Conservation (phyloP, 2,329 filamentous ascomycete genomes). For the Penicillium sp. region DNA sequence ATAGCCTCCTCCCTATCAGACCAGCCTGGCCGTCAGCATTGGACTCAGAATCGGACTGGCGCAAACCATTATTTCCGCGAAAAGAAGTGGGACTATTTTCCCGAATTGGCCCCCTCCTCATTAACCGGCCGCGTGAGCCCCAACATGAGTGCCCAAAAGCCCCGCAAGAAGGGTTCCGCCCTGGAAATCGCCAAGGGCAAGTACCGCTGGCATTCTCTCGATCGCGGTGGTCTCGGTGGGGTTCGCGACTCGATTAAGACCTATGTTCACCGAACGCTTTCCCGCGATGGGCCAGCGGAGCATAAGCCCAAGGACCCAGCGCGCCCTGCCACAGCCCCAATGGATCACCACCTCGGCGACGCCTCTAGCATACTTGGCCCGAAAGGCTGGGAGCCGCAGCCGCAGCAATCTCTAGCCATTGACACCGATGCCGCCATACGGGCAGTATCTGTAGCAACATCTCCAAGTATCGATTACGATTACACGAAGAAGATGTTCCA, state of each 20-base stretch:
- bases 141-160: constrained; percentile 7
- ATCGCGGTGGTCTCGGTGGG: constrained; percentile 23
- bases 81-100: constrained; percentile 46
- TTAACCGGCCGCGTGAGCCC: constrained; percentile 14
- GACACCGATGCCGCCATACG: not conserved
- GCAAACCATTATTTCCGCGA: constrained; percentile 42
- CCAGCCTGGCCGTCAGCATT: constrained; percentile 26
- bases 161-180: constrained; percentile 26
- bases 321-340: constrained; percentile 19
- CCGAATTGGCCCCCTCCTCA: constrained; percentile 37
- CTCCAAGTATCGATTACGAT: constrained; percentile 1
- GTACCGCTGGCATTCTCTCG: constrained; percentile 25
- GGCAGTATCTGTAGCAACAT: not conserved
- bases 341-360: not conserved
- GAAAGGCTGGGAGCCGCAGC: not conserved
- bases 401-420: not conserved
- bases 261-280: constrained; percentile 35
- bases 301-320: constrained; percentile 13
- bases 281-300: constrained; percentile 22
- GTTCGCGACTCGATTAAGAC: constrained; percentile 38
- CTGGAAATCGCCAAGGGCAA: constrained; percentile 24
- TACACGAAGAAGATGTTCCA: constrained; percentile 5
- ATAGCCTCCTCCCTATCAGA: constrained; percentile 13
- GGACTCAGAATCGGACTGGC: constrained; percentile 23
- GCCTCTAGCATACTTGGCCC: not conserved